Conservation (phyloP, 345 rosid species). For the Gossypium anomalum region DNA sequence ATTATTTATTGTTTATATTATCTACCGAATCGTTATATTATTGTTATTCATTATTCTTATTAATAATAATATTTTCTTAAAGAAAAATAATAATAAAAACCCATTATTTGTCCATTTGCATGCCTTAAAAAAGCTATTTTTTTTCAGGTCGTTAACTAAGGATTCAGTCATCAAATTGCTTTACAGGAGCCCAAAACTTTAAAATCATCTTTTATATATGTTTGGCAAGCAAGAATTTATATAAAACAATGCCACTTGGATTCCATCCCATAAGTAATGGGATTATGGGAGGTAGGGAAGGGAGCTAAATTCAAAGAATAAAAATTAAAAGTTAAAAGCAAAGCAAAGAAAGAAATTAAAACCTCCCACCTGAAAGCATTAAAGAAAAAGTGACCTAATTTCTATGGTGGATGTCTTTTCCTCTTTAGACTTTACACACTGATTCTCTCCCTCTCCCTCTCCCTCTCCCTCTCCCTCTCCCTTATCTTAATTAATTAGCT, state of each 20-base stretch:
- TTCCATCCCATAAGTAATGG: slow-evolving; percentile 2
- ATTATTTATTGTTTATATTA: no score
- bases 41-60: no score
- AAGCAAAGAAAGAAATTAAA: neutral
- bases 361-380: slow-evolving; percentile 13
- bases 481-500: neutral
- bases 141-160: no score
- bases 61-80: no score
- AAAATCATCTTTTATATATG: neutral
- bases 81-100: no score
- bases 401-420: neutral
- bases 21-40: no score
- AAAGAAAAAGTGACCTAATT: slow-evolving; percentile 16
- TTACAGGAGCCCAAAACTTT: no score
- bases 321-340: neutral
- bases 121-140: no score
- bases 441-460: neutral
- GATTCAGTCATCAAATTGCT: no score
- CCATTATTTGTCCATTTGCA: no score
- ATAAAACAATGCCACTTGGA: slow-evolving; percentile 7
- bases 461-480: neutral
- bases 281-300: neutral
- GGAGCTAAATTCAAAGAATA: neutral
- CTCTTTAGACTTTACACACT: neutral
- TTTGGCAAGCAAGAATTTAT: neutral